A percentile compares a stretch with the other conserved stretches of the same genome.
Conservation (phyloP, 2,329 filamentous ascomycete genomes). For the Nigrospora oryzae region DNA sequence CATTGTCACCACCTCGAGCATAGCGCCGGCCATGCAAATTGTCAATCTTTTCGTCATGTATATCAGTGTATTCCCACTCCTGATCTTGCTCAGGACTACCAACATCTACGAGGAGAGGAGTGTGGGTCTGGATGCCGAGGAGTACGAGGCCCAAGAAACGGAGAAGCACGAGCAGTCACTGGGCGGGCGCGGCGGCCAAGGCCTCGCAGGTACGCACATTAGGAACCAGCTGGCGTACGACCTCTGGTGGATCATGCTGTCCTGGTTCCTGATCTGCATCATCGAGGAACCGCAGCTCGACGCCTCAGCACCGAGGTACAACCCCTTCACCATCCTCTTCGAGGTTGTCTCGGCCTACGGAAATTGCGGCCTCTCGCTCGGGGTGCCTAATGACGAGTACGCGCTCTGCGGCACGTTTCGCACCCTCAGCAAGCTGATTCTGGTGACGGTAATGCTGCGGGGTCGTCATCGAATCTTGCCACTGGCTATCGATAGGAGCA, state of each 20-base stretch:
- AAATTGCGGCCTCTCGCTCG: slow-evolving; percentile 35
- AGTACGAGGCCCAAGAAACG: neutral
- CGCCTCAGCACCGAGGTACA: slow-evolving; percentile 19
- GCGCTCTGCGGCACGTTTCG: slow-evolving; percentile 39
- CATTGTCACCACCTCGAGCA: slow-evolving; percentile 2
- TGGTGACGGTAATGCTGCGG: slow-evolving; percentile 46
- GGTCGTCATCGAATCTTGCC: slow-evolving; percentile 47
- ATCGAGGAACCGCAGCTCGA: slow-evolving; percentile 20
- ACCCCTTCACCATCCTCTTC: slow-evolving; percentile 34
- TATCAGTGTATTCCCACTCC: slow-evolving; percentile 5
- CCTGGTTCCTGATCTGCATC: slow-evolving; percentile 34
- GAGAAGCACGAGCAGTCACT: neutral
- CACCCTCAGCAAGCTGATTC: slow-evolving; percentile 40
- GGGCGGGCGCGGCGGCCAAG: neutral
- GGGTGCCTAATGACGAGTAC: slow-evolving; percentile 32
- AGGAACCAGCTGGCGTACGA: slow-evolving; percentile 36
- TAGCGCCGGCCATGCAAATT: slow-evolving; percentile 4
- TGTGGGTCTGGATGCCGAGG: slow-evolving; percentile 4
- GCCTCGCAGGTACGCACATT: slow-evolving; percentile 16
- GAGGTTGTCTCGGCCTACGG: slow-evolving; percentile 31
- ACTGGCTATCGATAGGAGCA: slow-evolving; percentile 36
- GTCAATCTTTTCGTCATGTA: slow-evolving; percentile 8
- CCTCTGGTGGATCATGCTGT: slow-evolving; percentile 33
- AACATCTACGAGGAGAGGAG: slow-evolving; percentile 7
- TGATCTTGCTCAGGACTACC: slow-evolving; percentile 2